Evolutionary conservation across 1,139 yeast species (phyloP), one percentile per base, ranked within the genome.

Genomic region (Yamadazyma spencermartinsiae): DNA sequence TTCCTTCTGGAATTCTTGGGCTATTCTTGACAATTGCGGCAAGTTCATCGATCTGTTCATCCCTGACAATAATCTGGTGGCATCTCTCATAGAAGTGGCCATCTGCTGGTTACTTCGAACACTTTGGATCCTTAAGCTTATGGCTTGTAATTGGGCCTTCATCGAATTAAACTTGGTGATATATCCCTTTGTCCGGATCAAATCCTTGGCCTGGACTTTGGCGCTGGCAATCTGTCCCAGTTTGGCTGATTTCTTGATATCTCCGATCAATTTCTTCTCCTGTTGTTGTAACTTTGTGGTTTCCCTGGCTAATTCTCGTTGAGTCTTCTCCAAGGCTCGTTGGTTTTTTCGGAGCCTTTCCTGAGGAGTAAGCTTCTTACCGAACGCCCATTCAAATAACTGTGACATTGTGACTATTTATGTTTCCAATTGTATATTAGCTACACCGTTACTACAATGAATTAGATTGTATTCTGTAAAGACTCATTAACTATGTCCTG

Each of bases 81-180:
- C 98, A 47, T 94, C 97, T 49, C 83, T 76, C 98, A 94, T 90
- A 31, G 96, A 85, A 50, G 77, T 79, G 40, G 95, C 86, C 98
- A 92, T 94, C 61, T 90, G 97, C 56, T 88, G 96, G 54, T 90
- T 89, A 46, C 94, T 82, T 44, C 98, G 74, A 24, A 92, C 96
- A 31, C 96, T 62, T 42, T 92, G 98, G 45, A 92, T 85, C 43
- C 98, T 71, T 48, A 92, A 72, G 21, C 95, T 83, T 38, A 92
- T 90, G 1, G 98, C 97, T 64, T 94, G 98, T 40, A 92, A 65
- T 63, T 90, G 98, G 2, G 96, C 90, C 63, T 85, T 86, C 97
- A 92, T 92, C 44, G 84, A 82, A 56, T 87, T 87, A 65, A 92
- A 94, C 66, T 92, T 92, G 50, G 82, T 84, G 44, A 89, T 79